These are phyloP conservation scores for Davidsoniella eucalypti DNA, from an alignment of 2,329 filamentous ascomycete genomes.

Conservation along the genomic window DNA sequence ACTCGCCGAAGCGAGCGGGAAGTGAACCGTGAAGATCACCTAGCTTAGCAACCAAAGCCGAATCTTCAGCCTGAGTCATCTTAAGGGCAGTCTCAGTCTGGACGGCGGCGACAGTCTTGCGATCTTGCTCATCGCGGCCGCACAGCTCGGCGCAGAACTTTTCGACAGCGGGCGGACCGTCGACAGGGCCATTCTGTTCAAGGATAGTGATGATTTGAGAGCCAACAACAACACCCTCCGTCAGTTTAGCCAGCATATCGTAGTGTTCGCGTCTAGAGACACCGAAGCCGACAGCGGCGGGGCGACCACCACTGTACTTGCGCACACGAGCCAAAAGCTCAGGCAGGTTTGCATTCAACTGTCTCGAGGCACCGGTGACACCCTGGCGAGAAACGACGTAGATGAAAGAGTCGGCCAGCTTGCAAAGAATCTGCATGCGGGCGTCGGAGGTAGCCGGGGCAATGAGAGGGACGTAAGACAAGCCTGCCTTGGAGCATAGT, in stretches of 20 bases:
- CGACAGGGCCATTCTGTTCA: slow-evolving; percentile 46
- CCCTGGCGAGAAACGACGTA: slow-evolving; percentile 97
- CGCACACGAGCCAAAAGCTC: slow-evolving; percentile 73
- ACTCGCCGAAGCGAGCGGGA: slow-evolving; percentile 82
- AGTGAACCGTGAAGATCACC: slow-evolving; percentile 67
- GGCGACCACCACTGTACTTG: slow-evolving; percentile 78
- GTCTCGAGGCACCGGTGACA: slow-evolving; percentile 79
- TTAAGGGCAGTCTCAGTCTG: slow-evolving; percentile 43
- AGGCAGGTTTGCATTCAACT: slow-evolving; percentile 65
- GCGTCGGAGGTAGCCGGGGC: slow-evolving; percentile 82
- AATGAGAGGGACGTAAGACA: slow-evolving; percentile 95
- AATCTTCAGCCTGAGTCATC: slow-evolving; percentile 34
- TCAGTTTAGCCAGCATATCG: slow-evolving; percentile 61
- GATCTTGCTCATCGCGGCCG: slow-evolving; percentile 25
- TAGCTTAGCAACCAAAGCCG: slow-evolving; percentile 62
- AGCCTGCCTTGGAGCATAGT: slow-evolving; percentile 59
- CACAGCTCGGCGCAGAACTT: slow-evolving; percentile 65
- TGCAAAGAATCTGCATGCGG: slow-evolving; percentile 90
- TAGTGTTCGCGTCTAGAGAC: slow-evolving; percentile 95
- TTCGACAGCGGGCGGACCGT: slow-evolving; percentile 43
- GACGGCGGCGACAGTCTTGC: slow-evolving; percentile 28
- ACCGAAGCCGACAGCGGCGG: slow-evolving; percentile 86
- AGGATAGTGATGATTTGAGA: slow-evolving; percentile 84
- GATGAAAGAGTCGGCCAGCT: slow-evolving; percentile 95
- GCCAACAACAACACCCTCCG: slow-evolving; percentile 91